Conservation (phyloP, 768 basidiomycete species). For the Boletus vinaceobasis region DNA sequence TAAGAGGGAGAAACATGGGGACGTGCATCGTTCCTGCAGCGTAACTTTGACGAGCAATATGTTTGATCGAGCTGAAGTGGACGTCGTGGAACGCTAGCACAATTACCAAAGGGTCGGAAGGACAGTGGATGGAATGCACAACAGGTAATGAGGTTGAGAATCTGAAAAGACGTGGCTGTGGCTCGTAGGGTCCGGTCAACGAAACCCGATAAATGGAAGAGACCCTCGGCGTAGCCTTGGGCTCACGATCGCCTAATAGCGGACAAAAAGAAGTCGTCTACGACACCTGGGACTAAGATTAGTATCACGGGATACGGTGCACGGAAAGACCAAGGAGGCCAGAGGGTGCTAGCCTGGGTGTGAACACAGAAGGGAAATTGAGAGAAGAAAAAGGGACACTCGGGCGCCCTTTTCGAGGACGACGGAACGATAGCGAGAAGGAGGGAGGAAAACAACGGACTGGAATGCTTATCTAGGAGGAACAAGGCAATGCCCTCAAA, state of each 20-base stretch:
- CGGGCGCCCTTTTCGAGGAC: not conserved
- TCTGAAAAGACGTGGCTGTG: constrained; percentile 8
- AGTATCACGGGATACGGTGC: constrained; percentile 3
- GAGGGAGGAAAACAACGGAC: not conserved
- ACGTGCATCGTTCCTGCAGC: constrained; percentile 24
- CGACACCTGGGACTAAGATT: constrained; percentile 5
- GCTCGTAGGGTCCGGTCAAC: constrained; percentile 23
- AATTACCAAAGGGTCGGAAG: not conserved
- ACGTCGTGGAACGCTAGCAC: not conserved
- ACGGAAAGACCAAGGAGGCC: constrained; percentile 7
- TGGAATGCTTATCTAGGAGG: constrained; percentile 11
- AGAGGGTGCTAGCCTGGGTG: not conserved
- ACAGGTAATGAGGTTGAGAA: constrained; percentile 10
- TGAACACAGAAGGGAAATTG: not conserved
- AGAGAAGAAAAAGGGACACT: too few species aligned
- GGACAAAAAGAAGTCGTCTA: constrained; percentile 5
- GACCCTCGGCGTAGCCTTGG: constrained; percentile 15
- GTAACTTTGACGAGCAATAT: not conserved
- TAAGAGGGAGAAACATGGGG: constrained; percentile 28
- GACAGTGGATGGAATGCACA: not conserved
- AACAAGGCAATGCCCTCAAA: not conserved
- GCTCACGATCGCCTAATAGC: constrained; percentile 7
- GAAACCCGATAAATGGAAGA: constrained; percentile 16
- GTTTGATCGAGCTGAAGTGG: not conserved
- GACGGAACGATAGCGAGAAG: not conserved